These are phyloP conservation scores for Brettanomyces naardenensis DNA, from an alignment of 805 yeast species.

Conservation along the genomic window DNA sequence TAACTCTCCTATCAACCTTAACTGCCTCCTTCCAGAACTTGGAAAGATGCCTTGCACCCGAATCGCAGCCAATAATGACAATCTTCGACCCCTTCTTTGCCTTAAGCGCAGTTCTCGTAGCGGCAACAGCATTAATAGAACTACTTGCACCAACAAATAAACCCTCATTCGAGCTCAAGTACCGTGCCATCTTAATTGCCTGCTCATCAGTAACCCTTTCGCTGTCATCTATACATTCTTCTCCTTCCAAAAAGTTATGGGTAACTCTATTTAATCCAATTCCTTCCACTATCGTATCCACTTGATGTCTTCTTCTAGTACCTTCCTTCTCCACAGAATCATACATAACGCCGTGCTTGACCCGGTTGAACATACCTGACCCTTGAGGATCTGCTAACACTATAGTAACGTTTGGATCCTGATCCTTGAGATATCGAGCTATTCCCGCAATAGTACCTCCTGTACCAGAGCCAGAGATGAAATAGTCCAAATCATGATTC, in stretches of 20 bases:
- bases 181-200: conserved; percentile 85
- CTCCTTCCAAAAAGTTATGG: conserved; percentile 68
- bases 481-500: conserved; percentile 56
- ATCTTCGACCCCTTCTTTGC: conserved; percentile 56
- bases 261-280: conserved; percentile 88
- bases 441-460: conserved; percentile 98
- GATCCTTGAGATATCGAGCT: conserved; percentile 59
- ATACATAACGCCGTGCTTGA: conserved; percentile 90
- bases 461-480: conserved; percentile 91
- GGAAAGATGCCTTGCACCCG: conserved; percentile 83
- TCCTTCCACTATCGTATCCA: conserved; percentile 91
- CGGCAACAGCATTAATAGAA: conserved; percentile 93
- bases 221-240: conserved; percentile 65
- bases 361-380: conserved; percentile 78
- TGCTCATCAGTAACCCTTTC: conserved; percentile 71
- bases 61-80: conserved; percentile 85
- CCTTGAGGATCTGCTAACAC: conserved; percentile 95
- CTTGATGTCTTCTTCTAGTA: conserved; percentile 89
- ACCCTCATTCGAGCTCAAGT: conserved; percentile 75
- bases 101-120: conserved; percentile 46
- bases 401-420: conserved; percentile 34
- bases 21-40: conserved; percentile 83
- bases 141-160: conserved; percentile 87
- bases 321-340: conserved; percentile 87
- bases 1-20: conserved; percentile 28